These are phyloP conservation scores for Camellia oleifera DNA, from an alignment of 179 eudicot species.

Conservation along the genomic window DNA sequence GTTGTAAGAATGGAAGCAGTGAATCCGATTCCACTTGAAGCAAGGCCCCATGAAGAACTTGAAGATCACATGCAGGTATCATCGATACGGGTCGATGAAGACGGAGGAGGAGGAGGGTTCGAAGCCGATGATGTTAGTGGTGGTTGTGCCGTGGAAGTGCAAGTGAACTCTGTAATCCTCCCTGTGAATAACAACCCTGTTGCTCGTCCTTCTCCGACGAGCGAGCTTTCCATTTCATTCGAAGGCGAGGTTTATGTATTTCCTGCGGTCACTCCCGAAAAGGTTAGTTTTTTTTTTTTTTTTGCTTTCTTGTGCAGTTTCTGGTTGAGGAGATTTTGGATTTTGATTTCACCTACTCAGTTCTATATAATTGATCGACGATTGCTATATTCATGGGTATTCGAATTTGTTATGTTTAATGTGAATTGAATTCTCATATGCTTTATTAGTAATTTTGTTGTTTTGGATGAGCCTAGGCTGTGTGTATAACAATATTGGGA, in stretches of 20 bases:
- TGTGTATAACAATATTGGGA: background rate
- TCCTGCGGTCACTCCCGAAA: constrained; percentile 20
- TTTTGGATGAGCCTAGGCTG: background rate
- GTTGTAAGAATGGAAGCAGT: constrained; percentile 26
- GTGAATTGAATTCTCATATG: background rate
- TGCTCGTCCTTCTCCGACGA: constrained; percentile 18
- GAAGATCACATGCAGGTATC: constrained; percentile 9
- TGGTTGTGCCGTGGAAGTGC: constrained; percentile 16
- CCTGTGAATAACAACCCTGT: constrained; percentile 7
- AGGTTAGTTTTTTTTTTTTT: constrained; percentile 15
- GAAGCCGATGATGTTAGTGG: constrained; percentile 18
- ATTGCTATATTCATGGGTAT: background rate
- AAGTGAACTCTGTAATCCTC: constrained; percentile 17
- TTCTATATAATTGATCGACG: background rate
- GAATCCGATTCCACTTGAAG: constrained; percentile 17
- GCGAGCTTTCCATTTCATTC: constrained; percentile 40
- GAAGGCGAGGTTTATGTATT: constrained; percentile 24
- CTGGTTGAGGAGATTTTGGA: background rate
- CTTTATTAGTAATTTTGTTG: background rate
- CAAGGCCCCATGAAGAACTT: background rate
- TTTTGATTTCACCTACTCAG: constrained; percentile 28
- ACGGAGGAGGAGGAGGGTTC: constrained; percentile 19
- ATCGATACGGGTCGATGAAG: constrained; percentile 12
- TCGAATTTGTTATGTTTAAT: background rate
- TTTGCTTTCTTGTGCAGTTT: background rate